A percentile compares a stretch with the other conserved stretches of the same genome.
phyloP scores from a whole-genome alignment of 2,329 filamentous ascomycete species.

The Fusarium bulbicola region DNA sequence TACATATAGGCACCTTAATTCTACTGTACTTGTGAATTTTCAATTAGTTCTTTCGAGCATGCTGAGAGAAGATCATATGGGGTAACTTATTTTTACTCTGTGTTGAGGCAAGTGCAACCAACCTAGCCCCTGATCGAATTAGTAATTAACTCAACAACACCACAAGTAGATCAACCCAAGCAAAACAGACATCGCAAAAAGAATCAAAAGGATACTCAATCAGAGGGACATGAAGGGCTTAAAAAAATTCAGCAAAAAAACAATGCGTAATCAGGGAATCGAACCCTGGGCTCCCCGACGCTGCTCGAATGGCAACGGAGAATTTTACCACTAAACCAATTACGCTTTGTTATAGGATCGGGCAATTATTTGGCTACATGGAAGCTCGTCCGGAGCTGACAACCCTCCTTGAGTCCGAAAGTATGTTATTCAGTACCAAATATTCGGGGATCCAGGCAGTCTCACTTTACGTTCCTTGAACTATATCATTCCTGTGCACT shows the following conservation, averaged over 20 bases:
- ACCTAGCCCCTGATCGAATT: no score
- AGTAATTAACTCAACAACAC: neutral
- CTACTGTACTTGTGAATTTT: neutral
- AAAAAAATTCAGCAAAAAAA: neutral
- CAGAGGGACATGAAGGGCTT: neutral
- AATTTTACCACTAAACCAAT: constrained; percentile 21
- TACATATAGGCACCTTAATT: neutral
- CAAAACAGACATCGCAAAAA: neutral
- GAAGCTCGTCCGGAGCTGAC: fast-evolving
- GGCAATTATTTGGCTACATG: fast-evolving
- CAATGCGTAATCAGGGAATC: constrained; percentile 25
- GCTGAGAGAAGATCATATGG: neutral
- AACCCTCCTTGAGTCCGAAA: neutral
- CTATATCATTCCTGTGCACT: neutral
- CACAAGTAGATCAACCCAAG: neutral
- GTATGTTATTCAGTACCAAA: neutral
- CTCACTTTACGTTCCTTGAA: neutral
- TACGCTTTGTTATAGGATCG: neutral
- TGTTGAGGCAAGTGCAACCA: neutral
- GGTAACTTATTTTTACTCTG: neutral
- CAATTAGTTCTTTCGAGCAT: neutral
- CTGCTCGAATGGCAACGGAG: constrained; percentile 25
- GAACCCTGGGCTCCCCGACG: constrained; percentile 6
- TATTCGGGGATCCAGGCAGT: neutral
- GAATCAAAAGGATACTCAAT: neutral